Percentiles rank a stretch among this genome's conserved stretches.
Evolutionary conservation across 352 stramenopile species (phyloP).

Genomic region (Achlya hypogyna): DNA sequence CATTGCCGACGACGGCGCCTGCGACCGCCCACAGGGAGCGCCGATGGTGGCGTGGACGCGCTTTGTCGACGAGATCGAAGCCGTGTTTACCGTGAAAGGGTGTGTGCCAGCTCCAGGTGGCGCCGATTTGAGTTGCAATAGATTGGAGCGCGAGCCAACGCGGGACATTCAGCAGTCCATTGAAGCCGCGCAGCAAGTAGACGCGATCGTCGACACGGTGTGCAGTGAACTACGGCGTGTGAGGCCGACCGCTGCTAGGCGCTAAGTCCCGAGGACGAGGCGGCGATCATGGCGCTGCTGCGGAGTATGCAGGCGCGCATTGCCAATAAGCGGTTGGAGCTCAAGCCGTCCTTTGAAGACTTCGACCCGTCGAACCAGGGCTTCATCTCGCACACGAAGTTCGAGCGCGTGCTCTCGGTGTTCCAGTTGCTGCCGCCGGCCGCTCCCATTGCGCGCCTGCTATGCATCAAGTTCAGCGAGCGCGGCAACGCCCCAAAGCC

Average conservation of each 20-base stretch:
- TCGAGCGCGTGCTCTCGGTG: constrained; percentile 75
- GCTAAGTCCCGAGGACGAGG: constrained; percentile 39
- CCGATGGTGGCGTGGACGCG: constrained; percentile 59
- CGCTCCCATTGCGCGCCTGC: constrained; percentile 32
- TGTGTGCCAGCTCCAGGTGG: neutral
- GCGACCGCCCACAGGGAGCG: constrained; percentile 22
- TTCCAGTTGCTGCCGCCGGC: constrained; percentile 49
- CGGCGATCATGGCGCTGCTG: constrained; percentile 36
- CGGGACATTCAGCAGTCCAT: constrained; percentile 34
- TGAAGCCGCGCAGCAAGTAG: constrained; percentile 18
- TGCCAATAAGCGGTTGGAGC: constrained; percentile 56
- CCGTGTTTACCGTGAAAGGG: constrained; percentile 66
- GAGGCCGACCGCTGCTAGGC: constrained; percentile 41
- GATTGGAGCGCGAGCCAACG: constrained; percentile 49
- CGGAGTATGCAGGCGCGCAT: constrained; percentile 45
- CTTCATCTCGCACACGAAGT: constrained; percentile 67
- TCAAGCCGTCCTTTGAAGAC: constrained; percentile 77
- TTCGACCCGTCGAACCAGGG: constrained; percentile 72
- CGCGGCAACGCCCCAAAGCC: constrained; percentile 29
- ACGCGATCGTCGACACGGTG: constrained; percentile 22
- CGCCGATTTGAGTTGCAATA: too few relatives aligned
- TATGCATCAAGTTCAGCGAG: constrained; percentile 74
- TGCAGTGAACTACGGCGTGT: constrained; percentile 26
- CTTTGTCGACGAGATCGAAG: constrained; percentile 77
- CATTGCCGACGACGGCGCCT: neutral